These are phyloP conservation scores for Penicillium sp. DNA, from an alignment of 2,329 filamentous ascomycete genomes.

Conservation along the genomic window DNA sequence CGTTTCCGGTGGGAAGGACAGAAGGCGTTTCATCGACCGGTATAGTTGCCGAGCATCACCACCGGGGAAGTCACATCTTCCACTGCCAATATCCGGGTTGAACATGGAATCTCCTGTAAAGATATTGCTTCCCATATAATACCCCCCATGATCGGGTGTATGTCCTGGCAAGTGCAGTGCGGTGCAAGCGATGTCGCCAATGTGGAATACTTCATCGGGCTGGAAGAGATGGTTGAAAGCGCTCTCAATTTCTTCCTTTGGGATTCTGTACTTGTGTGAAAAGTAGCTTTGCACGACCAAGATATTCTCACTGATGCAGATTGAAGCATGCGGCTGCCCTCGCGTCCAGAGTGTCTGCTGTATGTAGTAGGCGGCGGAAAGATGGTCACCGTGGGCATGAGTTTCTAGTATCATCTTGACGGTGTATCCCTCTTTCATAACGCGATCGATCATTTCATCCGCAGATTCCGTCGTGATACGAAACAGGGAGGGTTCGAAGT, in stretches of 20 bases:
- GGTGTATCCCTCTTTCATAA: conserved; percentile 47
- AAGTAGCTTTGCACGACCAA: conserved; percentile 54
- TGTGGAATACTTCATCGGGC: conserved; percentile 55
- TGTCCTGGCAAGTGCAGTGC: conserved; percentile 62
- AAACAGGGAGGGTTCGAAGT: conserved; percentile 49
- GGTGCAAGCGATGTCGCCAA: conserved; percentile 50
- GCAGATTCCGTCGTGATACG: conserved; percentile 53
- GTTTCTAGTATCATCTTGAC: conserved; percentile 59
- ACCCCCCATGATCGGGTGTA: conserved; percentile 63
- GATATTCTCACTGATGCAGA: conserved; percentile 61
- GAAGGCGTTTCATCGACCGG: conserved; percentile 45
- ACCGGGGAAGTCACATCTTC: conserved; percentile 56
- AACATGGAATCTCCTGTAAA: conserved; percentile 58
- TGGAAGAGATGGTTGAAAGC: conserved; percentile 58
- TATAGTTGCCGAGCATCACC: conserved; percentile 49
- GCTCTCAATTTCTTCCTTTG: conserved; percentile 42
- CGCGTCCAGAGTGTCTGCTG: conserved; percentile 43
- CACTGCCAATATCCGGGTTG: conserved; percentile 52
- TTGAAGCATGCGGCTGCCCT: conserved; percentile 40
- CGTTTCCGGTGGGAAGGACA: conserved; percentile 44
- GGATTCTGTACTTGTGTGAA: conserved; percentile 51
- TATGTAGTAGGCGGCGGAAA: conserved; percentile 60
- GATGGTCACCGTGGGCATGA: conserved; percentile 61
- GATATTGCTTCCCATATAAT: conserved; percentile 52
- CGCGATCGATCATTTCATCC: conserved; percentile 50